Conservation (phyloP, 345 rosid species). For the Gossypium longicalyx region DNA sequence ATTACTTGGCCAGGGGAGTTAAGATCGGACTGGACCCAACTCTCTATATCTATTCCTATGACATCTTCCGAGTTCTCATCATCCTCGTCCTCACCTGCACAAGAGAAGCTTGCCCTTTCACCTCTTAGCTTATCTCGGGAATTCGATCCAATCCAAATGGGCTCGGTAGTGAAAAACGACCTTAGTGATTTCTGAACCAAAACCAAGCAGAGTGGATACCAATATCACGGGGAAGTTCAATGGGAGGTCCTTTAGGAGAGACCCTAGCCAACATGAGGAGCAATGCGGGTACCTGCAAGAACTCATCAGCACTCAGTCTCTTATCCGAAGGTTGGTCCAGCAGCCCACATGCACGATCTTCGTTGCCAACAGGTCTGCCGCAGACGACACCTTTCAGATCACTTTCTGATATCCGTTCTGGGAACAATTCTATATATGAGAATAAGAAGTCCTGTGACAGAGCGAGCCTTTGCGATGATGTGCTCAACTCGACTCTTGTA, state of each 20-base stretch:
- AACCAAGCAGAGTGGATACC: conserved; percentile 47
- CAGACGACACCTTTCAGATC: conserved; percentile 51
- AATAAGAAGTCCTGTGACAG: conserved; percentile 33
- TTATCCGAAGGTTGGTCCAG: conserved; percentile 34
- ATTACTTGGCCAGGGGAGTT: conserved; percentile 50
- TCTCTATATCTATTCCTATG: conserved; percentile 65
- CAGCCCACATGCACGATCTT: conserved; percentile 47
- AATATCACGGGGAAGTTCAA: conserved; percentile 45
- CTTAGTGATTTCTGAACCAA: conserved; percentile 24
- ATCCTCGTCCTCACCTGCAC: conserved; percentile 37
- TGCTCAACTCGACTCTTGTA: conserved; percentile 25
- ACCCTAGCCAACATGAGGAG: conserved; percentile 38
- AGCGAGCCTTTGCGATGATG: conserved; percentile 25
- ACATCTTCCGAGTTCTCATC: conserved; percentile 40
- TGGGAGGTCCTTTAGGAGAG: conserved; percentile 72
- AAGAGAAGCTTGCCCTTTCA: conserved; percentile 39
- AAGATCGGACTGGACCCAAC: conserved; percentile 61
- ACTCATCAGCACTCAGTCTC: conserved; percentile 28
- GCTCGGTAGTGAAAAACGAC: conserved; percentile 26
- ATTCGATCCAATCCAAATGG: conserved; percentile 36
- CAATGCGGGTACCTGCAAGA: conserved; percentile 23
- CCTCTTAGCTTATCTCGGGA: conserved; percentile 52
- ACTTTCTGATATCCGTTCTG: conserved; percentile 58
- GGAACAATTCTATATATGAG: conserved; percentile 42
- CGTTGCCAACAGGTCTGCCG: conserved; percentile 52